These are phyloP conservation scores for Pythium guiyangense DNA, from an alignment of 352 stramenopile genomes.

Conservation along the genomic window DNA sequence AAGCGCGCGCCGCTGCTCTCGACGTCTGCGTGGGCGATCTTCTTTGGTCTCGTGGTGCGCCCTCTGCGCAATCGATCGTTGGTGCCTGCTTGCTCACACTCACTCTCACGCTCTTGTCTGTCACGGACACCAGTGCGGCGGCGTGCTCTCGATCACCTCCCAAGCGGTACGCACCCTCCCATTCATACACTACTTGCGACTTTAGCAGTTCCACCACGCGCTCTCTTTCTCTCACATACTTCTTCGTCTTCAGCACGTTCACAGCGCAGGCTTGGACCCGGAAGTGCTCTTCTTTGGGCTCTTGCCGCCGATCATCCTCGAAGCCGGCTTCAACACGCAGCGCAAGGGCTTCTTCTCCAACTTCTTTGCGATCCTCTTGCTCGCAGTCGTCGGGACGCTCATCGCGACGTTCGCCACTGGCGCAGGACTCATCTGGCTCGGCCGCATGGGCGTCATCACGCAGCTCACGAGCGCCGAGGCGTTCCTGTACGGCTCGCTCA, in stretches of 20 bases:
- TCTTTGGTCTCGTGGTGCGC: constrained; percentile 40
- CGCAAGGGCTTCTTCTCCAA: constrained; percentile 54
- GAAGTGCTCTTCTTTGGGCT: constrained; percentile 55
- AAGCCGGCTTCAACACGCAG: constrained; percentile 60
- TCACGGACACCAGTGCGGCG: constrained; percentile 17
- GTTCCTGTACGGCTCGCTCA: constrained; percentile 73
- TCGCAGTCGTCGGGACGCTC: constrained; percentile 45
- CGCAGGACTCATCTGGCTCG: constrained; percentile 37
- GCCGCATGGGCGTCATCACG: constrained; percentile 26
- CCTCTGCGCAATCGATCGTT: too few relatives aligned
- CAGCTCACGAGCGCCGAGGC: constrained; percentile 51
- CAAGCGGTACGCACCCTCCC: constrained; percentile 8
- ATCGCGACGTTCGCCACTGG: constrained; percentile 47
- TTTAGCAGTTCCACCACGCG: background rate
- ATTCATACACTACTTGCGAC: background rate
- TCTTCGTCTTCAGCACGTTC: constrained; percentile 8
- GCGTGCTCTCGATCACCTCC: constrained; percentile 23
- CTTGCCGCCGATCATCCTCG: constrained; percentile 60
- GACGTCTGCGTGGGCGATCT: constrained; percentile 47
- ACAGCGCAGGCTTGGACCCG: constrained; percentile 35
- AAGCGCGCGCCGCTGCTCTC: constrained; percentile 34
- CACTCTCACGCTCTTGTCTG: too few relatives aligned
- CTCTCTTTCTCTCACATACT: constrained; percentile 4
- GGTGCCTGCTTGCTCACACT: too few relatives aligned
- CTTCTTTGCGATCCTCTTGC: constrained; percentile 31